Evolutionary conservation across 176 grass and related monocot genomes (phyloP), one percentile per base, ranked within the genome.

Genomic region (Lolium multiflorum): DNA sequence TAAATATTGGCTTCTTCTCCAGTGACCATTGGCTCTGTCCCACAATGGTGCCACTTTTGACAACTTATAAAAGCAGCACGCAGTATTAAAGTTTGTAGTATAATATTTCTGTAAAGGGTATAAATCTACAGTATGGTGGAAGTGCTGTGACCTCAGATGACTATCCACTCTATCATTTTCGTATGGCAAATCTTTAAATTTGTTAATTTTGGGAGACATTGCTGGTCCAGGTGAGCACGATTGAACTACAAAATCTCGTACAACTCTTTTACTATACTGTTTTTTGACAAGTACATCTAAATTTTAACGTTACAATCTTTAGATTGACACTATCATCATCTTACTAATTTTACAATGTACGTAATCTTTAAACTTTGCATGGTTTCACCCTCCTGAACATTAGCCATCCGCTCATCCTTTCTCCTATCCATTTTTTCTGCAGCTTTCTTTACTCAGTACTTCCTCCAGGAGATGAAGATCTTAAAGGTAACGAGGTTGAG

Each of bases 381-480:
- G 15, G 25, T 35, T 51, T 76, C 48, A 11, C 26, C 16, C 50
- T 37, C 49, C 25, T 76, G 24, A 77, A 71, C 26, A 70, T 71
- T n/a, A 78, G 28, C 72, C 62, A 56, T 84, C 48, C 21, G 17
- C 80, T 91, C 72, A 87, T 47, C 13, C 80, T 71, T 87, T 83
- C 37, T 82, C 78, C 20, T 93, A 8, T 77, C 48, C 76, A 83
- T 89, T 73, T 47, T 91, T 83, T 43, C 35, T 88, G 60, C 75
- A 99, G 97, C 87, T 99, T 90, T 91, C 24, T 99, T 81, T 94
- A 93, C 80, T 91, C 94, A 50, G 46, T 99, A 90, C 88, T 99
- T 90, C 94, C 97, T 47, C 92, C 92, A 79, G 94, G 64, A 60
- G 92, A 93, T 87, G 94, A 99, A 93, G 82, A 93, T 88, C 90